Base-by-base conservation (phyloP, 2,329 filamentous ascomycete genomes). In the Pyrenophora tritici-repentis region DNA sequence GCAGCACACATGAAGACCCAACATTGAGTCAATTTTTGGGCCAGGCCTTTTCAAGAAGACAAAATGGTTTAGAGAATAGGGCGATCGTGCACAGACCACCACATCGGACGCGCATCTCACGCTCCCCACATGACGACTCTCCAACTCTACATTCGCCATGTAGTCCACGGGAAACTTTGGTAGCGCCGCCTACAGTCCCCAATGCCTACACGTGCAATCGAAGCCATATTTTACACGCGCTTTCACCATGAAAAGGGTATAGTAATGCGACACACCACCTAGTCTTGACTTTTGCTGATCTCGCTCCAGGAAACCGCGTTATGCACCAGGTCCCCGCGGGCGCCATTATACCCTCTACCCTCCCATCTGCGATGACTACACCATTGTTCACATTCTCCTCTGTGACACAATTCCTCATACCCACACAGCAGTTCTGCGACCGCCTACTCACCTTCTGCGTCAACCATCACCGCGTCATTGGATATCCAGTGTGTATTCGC, bases 391-490 rank as follows among this genome's bases (percentile, higher is more conserved):
- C 91, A 74, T 97, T 96, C 75, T 85, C 89, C 59, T 86, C 90
- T 43, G 83, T 97, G 61, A 89, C 90, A 13, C 88, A 93, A 71
- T 97, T 96, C 78, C 88, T 99, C 68, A 96, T 99, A 66, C 94
- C 94, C 14, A 88, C 90, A 46, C 91, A 96, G 74, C 89, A 93
- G 66, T 94, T 99, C 70, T 96, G 93, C 81, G 95, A 96, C 72
- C 90, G 91, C 58, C 87, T 92, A 54, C 83, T 97, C 55, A 88
- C 89, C 22, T 87, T 95, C 48, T 84, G 81, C 63, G 78, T 77
- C n/a, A 87, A 87, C 72, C 88, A 90, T 38, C 88, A 92, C 73
- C 86, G 87, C 50, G 85, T 99, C 47, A 82, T 99, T 29, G 91
- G 92, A 13, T 91, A 91, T 65, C 94, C 94, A 0, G 88, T 97